Percentiles rank a stretch among this genome's conserved stretches.
These are phyloP conservation scores for Helicocarpus griseus DNA, from an alignment of 2,329 filamentous ascomycete species.

Conservation along the genomic window DNA sequence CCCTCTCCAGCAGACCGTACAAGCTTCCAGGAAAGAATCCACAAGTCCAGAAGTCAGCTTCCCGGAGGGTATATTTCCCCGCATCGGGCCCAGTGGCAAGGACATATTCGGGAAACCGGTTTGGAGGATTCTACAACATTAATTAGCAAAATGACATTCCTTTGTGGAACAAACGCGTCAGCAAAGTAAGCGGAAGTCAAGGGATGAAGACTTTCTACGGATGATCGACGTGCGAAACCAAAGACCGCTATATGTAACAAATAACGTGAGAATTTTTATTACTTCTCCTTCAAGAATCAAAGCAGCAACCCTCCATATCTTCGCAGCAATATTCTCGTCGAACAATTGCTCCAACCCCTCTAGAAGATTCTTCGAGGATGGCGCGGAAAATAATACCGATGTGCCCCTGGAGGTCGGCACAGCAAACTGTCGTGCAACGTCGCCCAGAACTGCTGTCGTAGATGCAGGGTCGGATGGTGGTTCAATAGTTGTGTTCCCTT, in stretches of 20 bases:
- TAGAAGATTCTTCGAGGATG: background rate
- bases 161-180: too few relatives aligned
- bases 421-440: too few relatives aligned
- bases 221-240: too few relatives aligned
- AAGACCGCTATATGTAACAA: background rate
- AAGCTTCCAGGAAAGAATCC: constrained; percentile 12
- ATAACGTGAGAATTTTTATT: background rate
- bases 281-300: background rate
- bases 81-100: constrained; percentile 4
- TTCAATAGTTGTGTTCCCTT: background rate
- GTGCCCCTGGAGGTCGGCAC: background rate
- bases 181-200: too few relatives aligned
- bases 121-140: constrained; percentile 10
- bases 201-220: too few relatives aligned
- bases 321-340: background rate
- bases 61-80: constrained; percentile 9
- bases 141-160: too few relatives aligned
- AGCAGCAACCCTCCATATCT: constrained; percentile 2
- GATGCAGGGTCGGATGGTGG: background rate
- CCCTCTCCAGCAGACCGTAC: constrained; percentile 6
- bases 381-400: background rate
- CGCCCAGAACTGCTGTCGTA: background rate
- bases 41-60: constrained; percentile 13
- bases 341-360: background rate
- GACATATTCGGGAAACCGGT: constrained; percentile 6